Evolutionary conservation across 208 protist species (phyloP).

Genomic region (Leishmania mexicana): DNA sequence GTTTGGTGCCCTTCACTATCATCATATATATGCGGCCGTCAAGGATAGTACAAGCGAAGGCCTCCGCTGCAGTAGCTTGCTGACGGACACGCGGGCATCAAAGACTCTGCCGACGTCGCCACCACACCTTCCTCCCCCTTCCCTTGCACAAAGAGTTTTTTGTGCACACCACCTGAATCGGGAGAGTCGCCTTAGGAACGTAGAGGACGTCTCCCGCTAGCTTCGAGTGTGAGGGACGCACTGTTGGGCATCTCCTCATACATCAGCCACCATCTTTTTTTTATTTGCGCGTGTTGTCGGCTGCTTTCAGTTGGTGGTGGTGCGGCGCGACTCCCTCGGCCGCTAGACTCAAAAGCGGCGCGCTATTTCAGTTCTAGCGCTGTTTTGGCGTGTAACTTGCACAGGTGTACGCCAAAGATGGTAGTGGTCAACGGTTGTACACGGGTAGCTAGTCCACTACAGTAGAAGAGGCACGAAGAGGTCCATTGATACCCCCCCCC

Average conservation of each 20-base stretch:
- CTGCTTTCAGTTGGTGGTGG: not conserved
- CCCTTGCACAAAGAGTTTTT: not conserved
- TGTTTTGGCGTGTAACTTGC: not conserved
- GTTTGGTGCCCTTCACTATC: not conserved
- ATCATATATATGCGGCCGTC: not conserved
- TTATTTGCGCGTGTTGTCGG: not conserved
- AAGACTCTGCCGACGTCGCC: not conserved
- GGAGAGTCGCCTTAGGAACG: not conserved
- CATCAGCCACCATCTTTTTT: not conserved
- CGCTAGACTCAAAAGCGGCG: not conserved
- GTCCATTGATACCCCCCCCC: not conserved
- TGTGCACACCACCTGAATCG: not conserved
- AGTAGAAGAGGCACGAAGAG: not conserved
- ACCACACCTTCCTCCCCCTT: not conserved
- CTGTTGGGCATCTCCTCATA: not conserved
- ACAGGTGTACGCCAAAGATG: not conserved
- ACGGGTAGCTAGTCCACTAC: not conserved
- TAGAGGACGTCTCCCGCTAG: not conserved
- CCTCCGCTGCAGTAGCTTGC: not conserved
- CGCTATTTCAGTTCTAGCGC: not conserved
- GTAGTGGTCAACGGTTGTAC: not conserved
- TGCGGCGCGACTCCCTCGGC: not conserved
- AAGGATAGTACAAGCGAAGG: not conserved
- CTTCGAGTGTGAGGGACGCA: not conserved
- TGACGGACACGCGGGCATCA: not conserved